Base-by-base conservation (phyloP, 306 rosid genomes). In the Pyrus pyrifolia region DNA sequence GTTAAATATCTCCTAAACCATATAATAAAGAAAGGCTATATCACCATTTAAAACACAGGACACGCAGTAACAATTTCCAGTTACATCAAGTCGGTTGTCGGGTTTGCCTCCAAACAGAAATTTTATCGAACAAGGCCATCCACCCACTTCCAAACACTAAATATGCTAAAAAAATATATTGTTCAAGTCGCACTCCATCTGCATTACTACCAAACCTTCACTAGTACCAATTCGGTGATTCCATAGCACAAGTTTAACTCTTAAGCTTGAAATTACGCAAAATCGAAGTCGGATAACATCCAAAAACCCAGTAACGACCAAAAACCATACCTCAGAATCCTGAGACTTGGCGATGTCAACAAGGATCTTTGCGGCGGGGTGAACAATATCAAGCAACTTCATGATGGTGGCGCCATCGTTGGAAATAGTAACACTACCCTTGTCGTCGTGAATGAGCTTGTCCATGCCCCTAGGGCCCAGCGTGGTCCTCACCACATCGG, bases 381-480 rank as follows among this genome's bases (percentile, higher is more conserved):
- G 98, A 42, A 95, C 93, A 11, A 95, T 89, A 53, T 95, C 98
- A 2, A 95, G 93, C 18, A 95, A 91, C 84, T 95, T 95, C 98
- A 95, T 95, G 81, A 95, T 95, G 63, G 98, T 95, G 61, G 98
- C 98, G 57, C 98, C 98, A 45, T 95, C 98, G 61, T 95, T 95
- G 63, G 98, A 95, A 58, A 95, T 95, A 83, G 98, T 95, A 81
- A 95, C 97, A 25, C 33, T 63, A 33, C 98, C 98, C 80, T 95
- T 95, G 53, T 95, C 92, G 46, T 92, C 97, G 52, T 95, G 98
- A 52, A 95, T 95, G 84, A 95, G 97, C 63, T 95, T 95, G 87
- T 95, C 98, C 98, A 95, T 95, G 40, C 98, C 98, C 65, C 98
- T 89, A 0, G 98, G 98, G 2, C 98, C 98, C 9, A 95, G 85